Percentiles rank a stretch among this genome's conserved stretches.
Conservation (phyloP, 225 moss, liverwort and hornwort species). For the Sphagnum tenellum region DNA sequence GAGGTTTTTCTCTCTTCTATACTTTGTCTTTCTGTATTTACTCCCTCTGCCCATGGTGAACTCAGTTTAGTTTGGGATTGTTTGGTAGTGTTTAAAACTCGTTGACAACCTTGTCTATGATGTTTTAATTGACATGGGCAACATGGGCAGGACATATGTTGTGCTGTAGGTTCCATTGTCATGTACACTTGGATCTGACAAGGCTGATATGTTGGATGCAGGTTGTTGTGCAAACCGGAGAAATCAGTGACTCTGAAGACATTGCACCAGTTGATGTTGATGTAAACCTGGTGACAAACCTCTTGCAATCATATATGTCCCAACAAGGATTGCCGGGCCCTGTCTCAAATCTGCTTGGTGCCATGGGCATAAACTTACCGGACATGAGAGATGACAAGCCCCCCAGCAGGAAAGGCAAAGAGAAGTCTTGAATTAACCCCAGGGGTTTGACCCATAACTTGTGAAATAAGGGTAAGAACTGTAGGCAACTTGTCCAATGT, state of each 20-base stretch:
- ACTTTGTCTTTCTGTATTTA: background rate
- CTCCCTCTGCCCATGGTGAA: background rate
- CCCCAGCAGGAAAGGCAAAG: slow-evolving; percentile 33
- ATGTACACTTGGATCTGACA: too few relatives aligned
- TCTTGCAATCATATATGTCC: slow-evolving; percentile 76
- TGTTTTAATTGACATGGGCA: too few relatives aligned
- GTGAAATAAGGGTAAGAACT: too few relatives aligned
- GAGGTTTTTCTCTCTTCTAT: slow-evolving; percentile 9
- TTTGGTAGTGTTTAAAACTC: too few relatives aligned
- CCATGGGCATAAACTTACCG: slow-evolving; percentile 70
- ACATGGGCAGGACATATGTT: too few relatives aligned
- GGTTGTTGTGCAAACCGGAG: background rate
- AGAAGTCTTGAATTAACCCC: too few relatives aligned
- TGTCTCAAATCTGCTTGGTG: slow-evolving; percentile 87
- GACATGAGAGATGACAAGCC: slow-evolving; percentile 41
- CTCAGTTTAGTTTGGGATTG: too few relatives aligned
- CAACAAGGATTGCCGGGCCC: slow-evolving; percentile 98
- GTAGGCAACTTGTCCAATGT: too few relatives aligned
- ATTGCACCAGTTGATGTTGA: slow-evolving; percentile 67
- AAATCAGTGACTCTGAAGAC: slow-evolving; percentile 18
- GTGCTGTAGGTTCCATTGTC: too few relatives aligned
- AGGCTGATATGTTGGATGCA: too few relatives aligned
- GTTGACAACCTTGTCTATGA: too few relatives aligned
- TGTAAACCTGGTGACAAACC: slow-evolving; percentile 78
- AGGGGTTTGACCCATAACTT: too few relatives aligned